Evolutionary conservation across 1,139 yeast genomes (phyloP).

Genomic region (Saccharomyces hybrid): DNA sequence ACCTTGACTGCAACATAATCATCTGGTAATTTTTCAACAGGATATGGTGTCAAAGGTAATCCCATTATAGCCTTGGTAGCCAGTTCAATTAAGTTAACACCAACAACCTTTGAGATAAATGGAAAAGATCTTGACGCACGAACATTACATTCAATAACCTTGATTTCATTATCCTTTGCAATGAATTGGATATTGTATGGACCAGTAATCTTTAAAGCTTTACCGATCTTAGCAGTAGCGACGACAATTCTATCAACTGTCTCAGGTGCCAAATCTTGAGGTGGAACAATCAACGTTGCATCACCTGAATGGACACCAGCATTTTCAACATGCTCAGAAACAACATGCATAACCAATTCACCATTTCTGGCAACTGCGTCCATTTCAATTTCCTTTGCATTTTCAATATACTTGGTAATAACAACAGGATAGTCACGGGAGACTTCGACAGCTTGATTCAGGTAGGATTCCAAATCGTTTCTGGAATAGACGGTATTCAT

Average conservation of each 20-base stretch:
- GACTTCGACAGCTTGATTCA: constrained; percentile 92
- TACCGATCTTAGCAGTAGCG: constrained; percentile 93
- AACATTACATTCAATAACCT: constrained; percentile 97
- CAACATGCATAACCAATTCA: constrained; percentile 92
- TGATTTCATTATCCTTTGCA: constrained; percentile 83
- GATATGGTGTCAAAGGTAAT: constrained; percentile 78
- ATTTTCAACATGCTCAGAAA: constrained; percentile 96
- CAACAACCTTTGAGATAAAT: constrained; percentile 94
- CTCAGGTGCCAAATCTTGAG: constrained; percentile 90
- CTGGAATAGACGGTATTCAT: constrained; percentile 93
- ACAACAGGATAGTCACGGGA: constrained; percentile 74
- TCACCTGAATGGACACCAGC: constrained; percentile 99
- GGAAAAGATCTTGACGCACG: constrained; percentile 99
- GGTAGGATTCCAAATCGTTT: constrained; percentile 80
- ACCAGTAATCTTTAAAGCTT: constrained; percentile 93
- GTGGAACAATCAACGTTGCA: constrained; percentile 95
- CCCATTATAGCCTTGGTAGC: constrained; percentile 96
- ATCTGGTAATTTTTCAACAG: constrained; percentile 78
- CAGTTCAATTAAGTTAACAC: constrained; percentile 93
- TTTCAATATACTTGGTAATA: too few species aligned
- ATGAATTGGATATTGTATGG: constrained; percentile 96
- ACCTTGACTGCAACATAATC: constrained; percentile 96
- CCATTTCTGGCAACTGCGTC: constrained; percentile 95
- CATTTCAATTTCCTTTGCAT: too few species aligned
- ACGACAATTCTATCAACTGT: constrained; percentile 85